Conservation (phyloP, 1,284 basidiomycete genomes). For the Ceratobasidium sp. region DNA sequence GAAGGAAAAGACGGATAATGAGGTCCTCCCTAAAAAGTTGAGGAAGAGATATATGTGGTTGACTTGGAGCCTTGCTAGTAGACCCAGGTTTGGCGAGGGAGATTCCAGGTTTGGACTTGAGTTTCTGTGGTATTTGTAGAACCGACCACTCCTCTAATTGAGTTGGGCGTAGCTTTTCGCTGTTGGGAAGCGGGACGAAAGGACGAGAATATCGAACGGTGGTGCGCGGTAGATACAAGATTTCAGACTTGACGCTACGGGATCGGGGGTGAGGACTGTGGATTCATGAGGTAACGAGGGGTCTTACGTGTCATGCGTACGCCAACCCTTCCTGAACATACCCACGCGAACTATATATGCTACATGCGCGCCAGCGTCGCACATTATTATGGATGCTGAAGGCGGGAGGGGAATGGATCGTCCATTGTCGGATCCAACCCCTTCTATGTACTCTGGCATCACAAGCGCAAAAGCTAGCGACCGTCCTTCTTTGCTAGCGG, state of each 20-base stretch:
- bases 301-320: slow-evolving; percentile 2
- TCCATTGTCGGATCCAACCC: background rate
- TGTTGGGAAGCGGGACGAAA: background rate
- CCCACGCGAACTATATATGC: slow-evolving; percentile 1
- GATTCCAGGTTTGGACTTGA: background rate
- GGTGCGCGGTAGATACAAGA: slow-evolving; percentile 9
- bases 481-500: slow-evolving; percentile 5
- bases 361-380: slow-evolving; percentile 3
- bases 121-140: background rate
- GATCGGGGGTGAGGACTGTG: background rate
- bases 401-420: background rate
- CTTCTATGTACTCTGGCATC: slow-evolving; percentile 1
- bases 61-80: background rate
- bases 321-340: slow-evolving; percentile 3
- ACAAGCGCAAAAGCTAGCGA: slow-evolving; percentile 19
- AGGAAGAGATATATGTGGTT: slow-evolving; percentile 4
- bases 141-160: background rate
- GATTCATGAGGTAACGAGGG: background rate
- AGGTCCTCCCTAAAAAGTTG: background rate
- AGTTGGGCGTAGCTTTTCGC: slow-evolving; percentile 6
- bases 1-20: slow-evolving; percentile 3
- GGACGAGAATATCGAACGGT: background rate
- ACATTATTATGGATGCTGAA: slow-evolving; percentile 2
- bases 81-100: background rate
- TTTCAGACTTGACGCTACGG: slow-evolving; percentile 6